Base-by-base conservation (phyloP, 2,329 filamentous ascomycete genomes). In the Claviceps maximensis region DNA sequence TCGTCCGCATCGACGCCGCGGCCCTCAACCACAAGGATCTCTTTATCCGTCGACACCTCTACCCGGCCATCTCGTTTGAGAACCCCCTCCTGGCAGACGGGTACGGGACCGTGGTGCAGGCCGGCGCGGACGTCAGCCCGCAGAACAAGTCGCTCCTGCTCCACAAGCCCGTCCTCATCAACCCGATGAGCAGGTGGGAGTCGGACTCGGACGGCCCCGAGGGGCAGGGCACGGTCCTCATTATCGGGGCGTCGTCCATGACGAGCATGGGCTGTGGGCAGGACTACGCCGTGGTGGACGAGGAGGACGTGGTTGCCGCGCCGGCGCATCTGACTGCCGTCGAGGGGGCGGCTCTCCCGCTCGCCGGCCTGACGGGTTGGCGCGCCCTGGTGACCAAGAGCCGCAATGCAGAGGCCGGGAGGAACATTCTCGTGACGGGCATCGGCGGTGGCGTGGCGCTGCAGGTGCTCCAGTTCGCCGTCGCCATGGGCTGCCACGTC, bases 11-110 rank as follows among this genome's bases (percentile, higher is more conserved):
- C 63, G 78, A 79, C 38, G 87, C 89, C 50, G 87, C 84, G 1
- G 86, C 91, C 15, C 82, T 97, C 50, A 97, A 97, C 74, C 93
- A 97, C 73, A 86, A 90, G 61, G 93, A 97, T 68, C 81, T 95
- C 60, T 97, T 96, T 73, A 86, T 95, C 69, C 87, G 91, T 52
- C 89, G 93, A 68, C 85, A 90, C 64, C 81, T 95, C 42, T 97
- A 97, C 73, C 91, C 91, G 0, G 85, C 80, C 60, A 85, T 89
- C 51, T 84, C 86, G 13, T 95, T 95, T 67, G 77, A 79, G 55
- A 75, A 83, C 6, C 88, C 91, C 1, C 72, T 97, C 44, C 78
- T 95, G 27, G 82, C 89, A 55, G 91, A 97, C 65, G 91, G 88
- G 58, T 83, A 79, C 60, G 91, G 90, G 52, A 72, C 78, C 54